Percentiles rank a stretch among this genome's conserved stretches.
These are phyloP conservation scores for Geranium rotundifolium DNA, from an alignment of 345 rosid genomes.

Conservation along the genomic window DNA sequence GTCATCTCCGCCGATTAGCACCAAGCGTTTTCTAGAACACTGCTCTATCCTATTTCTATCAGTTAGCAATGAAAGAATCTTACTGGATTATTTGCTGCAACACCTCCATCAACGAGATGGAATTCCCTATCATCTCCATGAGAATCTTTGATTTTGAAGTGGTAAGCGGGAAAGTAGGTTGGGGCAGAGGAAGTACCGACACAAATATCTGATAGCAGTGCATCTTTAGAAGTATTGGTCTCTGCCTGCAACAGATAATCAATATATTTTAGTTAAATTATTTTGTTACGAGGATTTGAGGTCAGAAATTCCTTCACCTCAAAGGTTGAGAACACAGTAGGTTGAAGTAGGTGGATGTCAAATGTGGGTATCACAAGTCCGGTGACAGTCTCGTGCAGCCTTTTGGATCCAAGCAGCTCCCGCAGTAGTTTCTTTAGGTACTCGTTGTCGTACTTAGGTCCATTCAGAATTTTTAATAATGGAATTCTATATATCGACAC, in stretches of 20 bases:
- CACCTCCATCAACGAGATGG: slow-evolving; percentile 23
- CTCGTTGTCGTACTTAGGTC: slow-evolving; percentile 18
- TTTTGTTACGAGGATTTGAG: no score
- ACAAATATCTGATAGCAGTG: slow-evolving; percentile 17
- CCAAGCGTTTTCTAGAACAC: background rate
- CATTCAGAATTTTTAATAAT: slow-evolving; percentile 2
- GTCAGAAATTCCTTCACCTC: background rate
- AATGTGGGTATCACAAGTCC: slow-evolving; percentile 17
- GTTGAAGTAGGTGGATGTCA: slow-evolving; percentile 18
- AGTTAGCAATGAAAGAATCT: background rate
- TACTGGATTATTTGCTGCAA: slow-evolving; percentile 24
- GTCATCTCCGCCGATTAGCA: background rate
- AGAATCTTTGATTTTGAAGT: slow-evolving; percentile 9
- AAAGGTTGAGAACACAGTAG: slow-evolving; percentile 19
- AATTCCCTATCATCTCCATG: background rate
- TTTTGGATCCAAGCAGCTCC: slow-evolving; percentile 8
- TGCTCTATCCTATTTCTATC: background rate
- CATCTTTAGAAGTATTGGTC: slow-evolving; percentile 14
- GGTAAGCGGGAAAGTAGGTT: slow-evolving; percentile 14
- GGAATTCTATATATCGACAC: background rate
- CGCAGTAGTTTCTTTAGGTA: slow-evolving; percentile 5
- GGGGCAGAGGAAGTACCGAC: slow-evolving; percentile 22
- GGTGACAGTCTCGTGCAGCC: slow-evolving; percentile 11
- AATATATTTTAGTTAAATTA: no score
- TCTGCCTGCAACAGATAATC: slow-evolving; percentile 11